phyloP scores from a whole-genome alignment of 345 rosid species.

The Brassica rapa region DNA sequence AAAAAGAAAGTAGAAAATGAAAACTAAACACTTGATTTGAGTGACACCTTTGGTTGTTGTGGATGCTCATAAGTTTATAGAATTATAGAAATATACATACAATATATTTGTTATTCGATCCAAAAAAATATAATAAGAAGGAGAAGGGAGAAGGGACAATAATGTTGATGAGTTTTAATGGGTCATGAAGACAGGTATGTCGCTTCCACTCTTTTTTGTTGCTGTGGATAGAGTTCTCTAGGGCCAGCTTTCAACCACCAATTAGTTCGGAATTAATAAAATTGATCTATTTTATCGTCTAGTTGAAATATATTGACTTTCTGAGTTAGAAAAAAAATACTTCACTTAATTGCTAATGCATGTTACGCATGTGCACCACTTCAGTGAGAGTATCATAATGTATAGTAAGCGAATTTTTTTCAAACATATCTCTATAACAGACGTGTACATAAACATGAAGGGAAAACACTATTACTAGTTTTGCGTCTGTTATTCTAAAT shows the following conservation, averaged over 20 bases:
- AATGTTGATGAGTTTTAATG: conserved; percentile 32
- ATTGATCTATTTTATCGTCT: conserved; percentile 10
- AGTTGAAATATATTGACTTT: conserved; percentile 23
- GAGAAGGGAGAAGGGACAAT: not conserved
- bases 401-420: not conserved
- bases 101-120: not conserved
- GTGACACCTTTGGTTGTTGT: not conserved
- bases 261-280: conserved; percentile 6
- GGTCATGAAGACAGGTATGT: conserved; percentile 33
- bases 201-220: conserved; percentile 18
- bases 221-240: conserved; percentile 28
- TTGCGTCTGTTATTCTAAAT: conserved; percentile 1
- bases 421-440: not conserved
- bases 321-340: not conserved
- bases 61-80: not conserved
- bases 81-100: not conserved
- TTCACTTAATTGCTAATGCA: conserved; percentile 38
- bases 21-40: not conserved
- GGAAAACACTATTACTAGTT: not conserved
- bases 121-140: not conserved
- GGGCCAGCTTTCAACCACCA: conserved; percentile 43
- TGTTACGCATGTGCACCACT: conserved; percentile 45
- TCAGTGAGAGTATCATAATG: not conserved
- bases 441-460: not conserved
- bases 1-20: not conserved